A percentile compares a stretch with the other conserved stretches of the same genome.
phyloP scores from a whole-genome alignment of 2,329 filamentous ascomycete genomes.

The Dactylellina haptotyla region DNA sequence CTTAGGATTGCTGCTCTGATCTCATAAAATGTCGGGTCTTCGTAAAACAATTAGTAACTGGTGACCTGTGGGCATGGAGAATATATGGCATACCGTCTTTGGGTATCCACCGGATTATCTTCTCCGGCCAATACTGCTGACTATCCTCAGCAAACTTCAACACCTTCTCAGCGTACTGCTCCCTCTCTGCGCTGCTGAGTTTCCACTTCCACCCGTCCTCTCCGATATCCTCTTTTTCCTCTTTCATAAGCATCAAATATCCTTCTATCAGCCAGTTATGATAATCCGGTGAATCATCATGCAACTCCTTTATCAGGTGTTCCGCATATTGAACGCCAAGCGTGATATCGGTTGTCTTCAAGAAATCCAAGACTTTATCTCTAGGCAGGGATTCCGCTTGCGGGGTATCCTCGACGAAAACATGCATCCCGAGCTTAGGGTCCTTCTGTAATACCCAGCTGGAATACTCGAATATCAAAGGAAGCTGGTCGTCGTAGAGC shows the following conservation, averaged over 20 bases:
- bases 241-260: slow-evolving; percentile 69
- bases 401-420: slow-evolving; percentile 91
- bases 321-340: slow-evolving; percentile 87
- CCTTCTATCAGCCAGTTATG: slow-evolving; percentile 85
- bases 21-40: slow-evolving; percentile 87
- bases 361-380: slow-evolving; percentile 77
- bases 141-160: slow-evolving; percentile 80
- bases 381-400: slow-evolving; percentile 91
- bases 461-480: slow-evolving; percentile 89
- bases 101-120: slow-evolving; percentile 80
- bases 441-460: slow-evolving; percentile 83
- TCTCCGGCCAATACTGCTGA: slow-evolving; percentile 80
- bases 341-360: slow-evolving; percentile 73
- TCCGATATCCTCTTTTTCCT: slow-evolving; percentile 60
- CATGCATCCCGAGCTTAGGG: slow-evolving; percentile 83
- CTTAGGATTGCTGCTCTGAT: slow-evolving; percentile 88
- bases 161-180: slow-evolving; percentile 72
- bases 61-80: slow-evolving; percentile 17
- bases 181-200: slow-evolving; percentile 61
- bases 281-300: slow-evolving; percentile 84
- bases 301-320: slow-evolving; percentile 86
- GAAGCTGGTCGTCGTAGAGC: slow-evolving; percentile 84
- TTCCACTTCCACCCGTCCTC: slow-evolving; percentile 63
- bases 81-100: slow-evolving; percentile 72
- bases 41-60: slow-evolving; percentile 41